These are phyloP conservation scores for Umbelopsis ramanniana DNA, from an alignment of 192 early-diverging fungal species.

Conservation along the genomic window DNA sequence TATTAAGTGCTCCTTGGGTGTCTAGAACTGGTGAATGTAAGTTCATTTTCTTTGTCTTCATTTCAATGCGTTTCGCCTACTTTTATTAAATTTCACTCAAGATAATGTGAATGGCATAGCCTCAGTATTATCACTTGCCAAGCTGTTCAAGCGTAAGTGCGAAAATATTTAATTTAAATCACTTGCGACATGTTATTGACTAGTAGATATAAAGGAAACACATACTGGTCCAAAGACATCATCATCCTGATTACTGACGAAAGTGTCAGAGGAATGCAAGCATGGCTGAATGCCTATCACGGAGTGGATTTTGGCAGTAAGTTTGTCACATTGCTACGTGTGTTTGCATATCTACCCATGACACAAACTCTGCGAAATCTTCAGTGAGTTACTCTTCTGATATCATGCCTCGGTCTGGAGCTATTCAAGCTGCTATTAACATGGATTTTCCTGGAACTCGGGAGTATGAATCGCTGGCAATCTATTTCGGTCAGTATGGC, in stretches of 20 bases:
- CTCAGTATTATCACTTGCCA: conserved; percentile 52
- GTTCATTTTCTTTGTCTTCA: conserved; percentile 30
- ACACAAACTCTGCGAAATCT: background rate
- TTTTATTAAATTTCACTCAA: background rate
- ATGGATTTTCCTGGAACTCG: conserved; percentile 80
- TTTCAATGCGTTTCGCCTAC: background rate
- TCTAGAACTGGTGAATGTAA: conserved; percentile 60
- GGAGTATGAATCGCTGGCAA: conserved; percentile 66
- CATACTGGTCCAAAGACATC: conserved; percentile 93
- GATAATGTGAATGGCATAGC: conserved; percentile 55
- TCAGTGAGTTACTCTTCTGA: conserved; percentile 32
- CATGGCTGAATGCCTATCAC: conserved; percentile 92
- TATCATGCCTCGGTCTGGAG: conserved; percentile 66
- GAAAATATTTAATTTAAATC: background rate
- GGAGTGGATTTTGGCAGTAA: conserved; percentile 49
- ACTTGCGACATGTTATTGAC: background rate
- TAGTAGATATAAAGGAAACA: conserved; percentile 47
- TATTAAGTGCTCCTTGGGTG: conserved; percentile 83
- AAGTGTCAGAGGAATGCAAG: conserved; percentile 74
- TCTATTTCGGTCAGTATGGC: conserved; percentile 66
- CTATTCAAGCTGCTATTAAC: conserved; percentile 85
- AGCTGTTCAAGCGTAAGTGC: conserved; percentile 58
- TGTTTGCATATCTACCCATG: background rate
- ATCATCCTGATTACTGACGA: conserved; percentile 86
- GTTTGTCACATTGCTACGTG: background rate